phyloP scores from a whole-genome alignment of 345 rosid species.

The Citrus trifoliata region DNA sequence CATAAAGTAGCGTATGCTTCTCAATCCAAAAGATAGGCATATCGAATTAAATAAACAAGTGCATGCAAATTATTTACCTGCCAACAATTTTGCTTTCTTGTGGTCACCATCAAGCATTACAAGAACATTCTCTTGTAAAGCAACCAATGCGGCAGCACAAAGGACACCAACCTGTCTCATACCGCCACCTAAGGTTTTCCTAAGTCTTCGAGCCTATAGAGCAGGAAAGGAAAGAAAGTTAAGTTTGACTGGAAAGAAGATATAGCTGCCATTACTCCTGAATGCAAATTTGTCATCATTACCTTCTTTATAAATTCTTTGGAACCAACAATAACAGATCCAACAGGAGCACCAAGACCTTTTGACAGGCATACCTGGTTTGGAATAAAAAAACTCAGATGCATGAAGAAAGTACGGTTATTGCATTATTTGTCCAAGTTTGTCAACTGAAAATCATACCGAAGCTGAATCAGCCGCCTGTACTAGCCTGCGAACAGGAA shows the following conservation, averaged over 20 bases:
- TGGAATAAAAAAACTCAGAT: background rate
- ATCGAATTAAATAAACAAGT: background rate
- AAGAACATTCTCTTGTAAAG: conserved; percentile 53
- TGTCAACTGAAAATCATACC: conserved; percentile 28
- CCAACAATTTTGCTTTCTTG: conserved; percentile 72
- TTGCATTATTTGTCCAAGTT: background rate
- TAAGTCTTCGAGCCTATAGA: conserved; percentile 72
- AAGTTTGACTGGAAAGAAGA: background rate
- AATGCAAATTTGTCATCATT: conserved; percentile 1
- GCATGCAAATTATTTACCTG: conserved; percentile 44
- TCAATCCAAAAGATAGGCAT: background rate
- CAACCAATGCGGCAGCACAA: conserved; percentile 83
- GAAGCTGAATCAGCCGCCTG: conserved; percentile 89
- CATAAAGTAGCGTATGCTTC: background rate
- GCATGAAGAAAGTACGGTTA: background rate
- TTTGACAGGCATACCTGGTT: conserved; percentile 81
- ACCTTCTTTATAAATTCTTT: conserved; percentile 73
- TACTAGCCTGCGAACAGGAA: conserved; percentile 76
- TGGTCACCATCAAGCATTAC: conserved; percentile 74
- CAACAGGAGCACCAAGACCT: conserved; percentile 94
- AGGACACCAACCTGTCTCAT: conserved; percentile 90
- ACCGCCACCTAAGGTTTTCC: conserved; percentile 95
- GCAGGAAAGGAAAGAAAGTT: background rate
- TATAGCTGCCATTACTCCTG: background rate
- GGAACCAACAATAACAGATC: conserved; percentile 88